Percentiles rank a stretch among this genome's conserved stretches.
Conservation (phyloP, 1,139 yeast genomes). For the Blastobotrys petasosporus region DNA sequence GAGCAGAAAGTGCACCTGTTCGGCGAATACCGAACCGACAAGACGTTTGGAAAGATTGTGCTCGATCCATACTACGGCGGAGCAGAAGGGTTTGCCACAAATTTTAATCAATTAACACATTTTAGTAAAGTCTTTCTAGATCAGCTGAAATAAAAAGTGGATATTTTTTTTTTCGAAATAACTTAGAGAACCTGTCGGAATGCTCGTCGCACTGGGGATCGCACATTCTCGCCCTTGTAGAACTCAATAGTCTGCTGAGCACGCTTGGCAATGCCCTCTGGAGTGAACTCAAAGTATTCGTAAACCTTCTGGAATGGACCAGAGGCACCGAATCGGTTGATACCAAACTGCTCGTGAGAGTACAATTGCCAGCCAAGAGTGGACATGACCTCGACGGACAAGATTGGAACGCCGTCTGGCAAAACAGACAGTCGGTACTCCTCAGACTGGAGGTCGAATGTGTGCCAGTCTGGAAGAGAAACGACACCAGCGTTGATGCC, state of each 20-base stretch:
- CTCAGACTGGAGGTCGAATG: conserved; percentile 76
- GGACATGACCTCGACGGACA: conserved; percentile 92
- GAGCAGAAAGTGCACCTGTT: conserved; percentile 43
- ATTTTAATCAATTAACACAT: conserved; percentile 66
- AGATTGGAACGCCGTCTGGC: conserved; percentile 91
- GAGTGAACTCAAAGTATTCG: conserved; percentile 83
- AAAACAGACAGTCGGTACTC: conserved; percentile 80
- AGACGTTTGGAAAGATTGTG: conserved; percentile 49
- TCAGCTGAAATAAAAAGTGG: not conserved
- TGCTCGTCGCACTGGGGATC: conserved; percentile 78
- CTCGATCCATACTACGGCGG: conserved; percentile 95
- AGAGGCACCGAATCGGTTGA: conserved; percentile 95
- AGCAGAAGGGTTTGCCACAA: conserved; percentile 68
- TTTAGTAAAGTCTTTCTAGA: conserved; percentile 34
- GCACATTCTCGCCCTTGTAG: conserved; percentile 69
- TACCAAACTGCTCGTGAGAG: conserved; percentile 95
- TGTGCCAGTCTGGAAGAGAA: conserved; percentile 87
- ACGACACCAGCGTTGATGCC: conserved; percentile 79
- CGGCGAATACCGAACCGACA: conserved; percentile 67
- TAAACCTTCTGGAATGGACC: conserved; percentile 84
- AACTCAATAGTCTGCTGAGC: conserved; percentile 74
- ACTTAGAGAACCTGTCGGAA: conserved; percentile 34
- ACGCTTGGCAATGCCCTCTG: conserved; percentile 87
- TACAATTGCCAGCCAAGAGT: conserved; percentile 93
- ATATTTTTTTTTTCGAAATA: not conserved